Evolutionary conservation across 371 early-diverging fungal species (phyloP), one percentile per base, ranked within the genome.

Genomic region (Chytridium lagenaria): DNA sequence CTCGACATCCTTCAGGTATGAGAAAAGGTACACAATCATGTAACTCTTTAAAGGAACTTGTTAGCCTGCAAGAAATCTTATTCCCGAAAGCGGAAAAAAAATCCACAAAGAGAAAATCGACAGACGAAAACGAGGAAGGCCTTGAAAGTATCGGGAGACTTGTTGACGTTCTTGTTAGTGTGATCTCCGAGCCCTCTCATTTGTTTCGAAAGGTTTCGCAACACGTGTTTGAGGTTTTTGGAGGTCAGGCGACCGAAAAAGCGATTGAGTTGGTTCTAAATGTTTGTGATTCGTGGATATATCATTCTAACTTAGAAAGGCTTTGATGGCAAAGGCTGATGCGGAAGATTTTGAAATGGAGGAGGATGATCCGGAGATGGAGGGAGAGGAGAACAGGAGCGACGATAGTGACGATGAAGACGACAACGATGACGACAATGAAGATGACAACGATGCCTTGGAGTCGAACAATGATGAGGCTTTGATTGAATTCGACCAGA

Each of bases 81-180:
- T 44, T 44, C 78, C 0, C 79, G 83, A 68, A 57, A 12, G 7
- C 44, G 44, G 44, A 7, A 44, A 44, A 44, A 69, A 59, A 10
- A n/a, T n/a, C n/a, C n/a, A n/a, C n/a, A 71, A 59, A 23, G 76
- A 79, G 44, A 44, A 44, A 44, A 19, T 44, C 44, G 12, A 81
- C 78, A 3, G 83, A 85, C 1, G 89, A 86, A 1, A 87, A 84
- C 22, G 88, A 89, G 22, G 88, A 87, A 30, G 90, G 90, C 68
- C 91, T 87, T 16, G 84, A 90, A 59, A 94, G 96, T 1, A 87
- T 93, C 39, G 96, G 96, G 72, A 97, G 96, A 37, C 85, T 97
- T 72, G 86, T 95, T 3, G 98, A 97, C 85, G 91, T 95, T 39
- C 82, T 96, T 69, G 82, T 98, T 74, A 89, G 92, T 76, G 91